Conservation (phyloP, 306 rosid species). For the Rosa persica region DNA sequence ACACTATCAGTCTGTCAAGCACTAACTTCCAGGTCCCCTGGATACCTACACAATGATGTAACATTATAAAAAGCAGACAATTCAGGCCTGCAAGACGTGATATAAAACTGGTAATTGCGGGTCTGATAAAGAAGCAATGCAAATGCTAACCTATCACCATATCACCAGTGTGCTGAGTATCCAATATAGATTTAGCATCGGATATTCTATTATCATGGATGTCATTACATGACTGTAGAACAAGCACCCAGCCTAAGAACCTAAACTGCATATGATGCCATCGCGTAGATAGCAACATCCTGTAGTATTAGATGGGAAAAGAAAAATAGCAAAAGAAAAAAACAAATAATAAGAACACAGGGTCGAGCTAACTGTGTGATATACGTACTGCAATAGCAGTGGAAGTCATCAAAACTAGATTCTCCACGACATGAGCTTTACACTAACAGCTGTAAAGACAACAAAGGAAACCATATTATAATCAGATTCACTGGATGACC, state of each 20-base stretch:
- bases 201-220: background rate
- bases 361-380: background rate
- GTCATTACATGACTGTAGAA: background rate
- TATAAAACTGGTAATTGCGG: background rate
- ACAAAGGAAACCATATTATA: background rate
- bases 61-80: background rate
- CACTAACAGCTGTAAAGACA: constrained; percentile 5
- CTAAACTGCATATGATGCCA: background rate
- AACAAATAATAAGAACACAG: background rate
- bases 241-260: constrained; percentile 2
- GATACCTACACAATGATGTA: background rate
- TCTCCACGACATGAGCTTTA: constrained; percentile 1
- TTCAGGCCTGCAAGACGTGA: background rate
- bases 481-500: background rate
- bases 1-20: background rate
- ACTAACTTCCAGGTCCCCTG: constrained; percentile 2
- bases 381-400: background rate
- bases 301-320: background rate
- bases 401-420: constrained; percentile 4
- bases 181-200: background rate
- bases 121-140: background rate
- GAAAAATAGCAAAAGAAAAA: background rate
- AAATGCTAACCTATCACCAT: background rate
- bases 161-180: background rate
- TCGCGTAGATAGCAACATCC: background rate